phyloP scores from a whole-genome alignment of 2,329 filamentous ascomycete species.

The Microcyclosporella mali region DNA sequence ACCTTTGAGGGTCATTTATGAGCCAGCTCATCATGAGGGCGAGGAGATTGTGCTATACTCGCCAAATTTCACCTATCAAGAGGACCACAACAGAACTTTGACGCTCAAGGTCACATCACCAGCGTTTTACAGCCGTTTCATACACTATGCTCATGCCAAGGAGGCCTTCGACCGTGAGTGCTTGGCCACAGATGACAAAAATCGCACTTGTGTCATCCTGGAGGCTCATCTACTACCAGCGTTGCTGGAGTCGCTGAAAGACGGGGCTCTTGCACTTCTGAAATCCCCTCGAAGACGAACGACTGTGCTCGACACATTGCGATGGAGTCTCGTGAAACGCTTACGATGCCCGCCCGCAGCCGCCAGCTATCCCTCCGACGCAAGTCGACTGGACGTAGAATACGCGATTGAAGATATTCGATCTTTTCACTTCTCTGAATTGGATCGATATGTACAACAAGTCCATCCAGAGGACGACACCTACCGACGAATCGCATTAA shows the following conservation, averaged over 20 bases:
- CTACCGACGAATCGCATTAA: constrained; percentile 36
- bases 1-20: constrained; percentile 49
- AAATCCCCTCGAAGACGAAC: neutral
- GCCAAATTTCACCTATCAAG: constrained; percentile 31
- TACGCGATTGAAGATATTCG: constrained; percentile 32
- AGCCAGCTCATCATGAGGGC: constrained; percentile 39
- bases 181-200: constrained; percentile 47
- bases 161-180: constrained; percentile 58
- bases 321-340: constrained; percentile 35
- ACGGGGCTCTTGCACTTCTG: constrained; percentile 1
- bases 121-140: constrained; percentile 60
- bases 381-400: constrained; percentile 7
- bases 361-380: constrained; percentile 32
- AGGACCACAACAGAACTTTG: constrained; percentile 38
- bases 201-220: constrained; percentile 53
- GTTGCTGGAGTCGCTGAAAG: constrained; percentile 32
- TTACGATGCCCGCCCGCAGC: constrained; percentile 37
- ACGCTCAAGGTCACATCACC: constrained; percentile 58
- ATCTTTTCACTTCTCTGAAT: constrained; percentile 32
- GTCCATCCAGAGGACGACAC: constrained; percentile 17
- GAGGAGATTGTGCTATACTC: constrained; percentile 29
- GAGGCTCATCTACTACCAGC: constrained; percentile 48
- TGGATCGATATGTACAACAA: constrained; percentile 35
- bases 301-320: constrained; percentile 21
- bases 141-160: constrained; percentile 56